Base-by-base conservation (phyloP, 768 basidiomycete genomes). In the Russula sp. region DNA sequence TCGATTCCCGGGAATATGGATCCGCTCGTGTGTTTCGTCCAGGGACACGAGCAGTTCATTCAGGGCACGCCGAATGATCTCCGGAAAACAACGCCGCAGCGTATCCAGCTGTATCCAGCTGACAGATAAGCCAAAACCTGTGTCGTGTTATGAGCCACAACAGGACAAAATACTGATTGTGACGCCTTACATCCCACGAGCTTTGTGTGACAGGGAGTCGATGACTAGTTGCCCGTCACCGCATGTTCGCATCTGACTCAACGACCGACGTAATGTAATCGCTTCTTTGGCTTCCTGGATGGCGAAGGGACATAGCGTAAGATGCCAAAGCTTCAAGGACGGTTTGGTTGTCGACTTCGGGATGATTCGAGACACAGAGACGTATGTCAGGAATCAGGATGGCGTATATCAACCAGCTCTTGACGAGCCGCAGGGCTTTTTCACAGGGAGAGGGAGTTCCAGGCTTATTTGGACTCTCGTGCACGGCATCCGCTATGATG, bases 171-270 rank as follows among this genome's bases (percentile, higher is more conserved):
- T 36, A 20, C 18, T 18, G 32, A 22, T 55, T 0, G 54, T 11
- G 22, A 57, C 22, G 10, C 14, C 46, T 36, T 16, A 59, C 58
- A 59, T 59, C 14, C 58, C 58, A 10, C 38, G 22, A 24, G 48
- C 58, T 4, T 36, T 59, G n/a, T 22, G 4, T 10, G 58, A 59
- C 5, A 59, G 48, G 3, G 32, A 36, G 22, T 36, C 32, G 5
- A 59, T 50, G 10, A 50, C 46, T 7, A 49, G 32, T 7, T 50
- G n/a, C 22, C 20, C 48, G 14, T 18, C 22, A 36, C 22, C 40
- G 44, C 34, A 50, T 49, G 11, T 59, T 59, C 32, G 13, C 14
- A 13, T 59, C 58, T 18, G 48, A 24, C 34, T 49, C 32, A 30
- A 59, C 48, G 3, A 59, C 34, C 16, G 32, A 36, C 7, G 7